Evolutionary conservation across 768 basidiomycete species (phyloP).

Genomic region (Psilocybe sp.): DNA sequence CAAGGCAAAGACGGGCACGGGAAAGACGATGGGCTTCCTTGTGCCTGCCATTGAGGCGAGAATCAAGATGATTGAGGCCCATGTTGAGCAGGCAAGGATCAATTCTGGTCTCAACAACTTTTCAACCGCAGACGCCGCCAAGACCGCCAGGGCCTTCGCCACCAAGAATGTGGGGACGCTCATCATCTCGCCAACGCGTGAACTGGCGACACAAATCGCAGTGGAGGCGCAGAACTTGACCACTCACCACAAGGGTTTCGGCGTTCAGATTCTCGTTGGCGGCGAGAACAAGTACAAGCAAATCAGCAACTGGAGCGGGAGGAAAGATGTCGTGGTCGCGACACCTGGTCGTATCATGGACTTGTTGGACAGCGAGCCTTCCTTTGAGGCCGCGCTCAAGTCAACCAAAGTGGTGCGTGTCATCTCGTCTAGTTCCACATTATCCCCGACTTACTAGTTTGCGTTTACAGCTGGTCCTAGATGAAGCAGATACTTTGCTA

Average conservation of each 20-base stretch:
- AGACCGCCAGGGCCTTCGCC: constrained; percentile 17
- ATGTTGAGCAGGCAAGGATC: constrained; percentile 40
- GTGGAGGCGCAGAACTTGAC: constrained; percentile 72
- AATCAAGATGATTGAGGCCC: constrained; percentile 49
- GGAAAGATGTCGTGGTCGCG: constrained; percentile 81
- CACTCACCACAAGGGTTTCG: constrained; percentile 56
- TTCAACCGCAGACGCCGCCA: not conserved
- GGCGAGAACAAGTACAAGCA: constrained; percentile 68
- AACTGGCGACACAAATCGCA: constrained; percentile 88
- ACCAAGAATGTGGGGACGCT: constrained; percentile 62
- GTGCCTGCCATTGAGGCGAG: constrained; percentile 84
- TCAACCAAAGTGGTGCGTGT: constrained; percentile 57
- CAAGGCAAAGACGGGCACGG: constrained; percentile 86
- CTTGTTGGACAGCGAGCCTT: constrained; percentile 56
- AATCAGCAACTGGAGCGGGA: constrained; percentile 60
- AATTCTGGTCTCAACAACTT: constrained; percentile 23
- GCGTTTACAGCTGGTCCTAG: constrained; percentile 69
- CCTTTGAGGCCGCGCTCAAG: constrained; percentile 49
- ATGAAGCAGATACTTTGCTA: constrained; percentile 88
- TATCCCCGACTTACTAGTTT: not conserved
- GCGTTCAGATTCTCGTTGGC: constrained; percentile 76
- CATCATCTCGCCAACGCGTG: constrained; percentile 86
- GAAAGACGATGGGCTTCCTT: constrained; percentile 87
- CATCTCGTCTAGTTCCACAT: not conserved
- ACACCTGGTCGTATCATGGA: constrained; percentile 90